phyloP scores from a whole-genome alignment of 768 basidiomycete genomes.

The Boletus reticulatus region DNA sequence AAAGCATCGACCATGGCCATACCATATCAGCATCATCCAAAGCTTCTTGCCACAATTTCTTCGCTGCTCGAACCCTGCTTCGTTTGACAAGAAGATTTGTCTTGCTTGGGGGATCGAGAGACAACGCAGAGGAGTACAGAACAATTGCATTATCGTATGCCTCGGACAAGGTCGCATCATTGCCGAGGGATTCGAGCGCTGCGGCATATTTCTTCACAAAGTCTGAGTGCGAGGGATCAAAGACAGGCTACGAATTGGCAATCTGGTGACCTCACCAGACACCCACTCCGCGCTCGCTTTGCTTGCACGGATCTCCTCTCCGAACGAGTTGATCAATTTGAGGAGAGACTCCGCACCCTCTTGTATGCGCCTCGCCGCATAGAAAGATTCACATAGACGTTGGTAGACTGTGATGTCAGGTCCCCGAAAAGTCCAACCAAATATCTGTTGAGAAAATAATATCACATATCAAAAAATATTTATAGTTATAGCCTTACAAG shows the following conservation, averaged over 20 bases:
- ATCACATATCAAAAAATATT: not conserved
- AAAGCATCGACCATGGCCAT: not conserved
- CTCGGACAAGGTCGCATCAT: slow-evolving; percentile 3
- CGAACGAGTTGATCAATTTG: too few species aligned
- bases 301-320: too few species aligned
- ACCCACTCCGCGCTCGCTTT: too few species aligned
- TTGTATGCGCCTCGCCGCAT: too few species aligned
- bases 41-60: slow-evolving; percentile 13
- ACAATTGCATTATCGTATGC: slow-evolving; percentile 12
- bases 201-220: slow-evolving; percentile 5
- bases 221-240: not conserved
- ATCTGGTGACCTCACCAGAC: too few species aligned
- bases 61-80: slow-evolving; percentile 9
- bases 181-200: slow-evolving; percentile 10
- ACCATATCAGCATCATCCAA: slow-evolving; percentile 13
- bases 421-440: not conserved
- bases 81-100: slow-evolving; percentile 10
- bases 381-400: not conserved
- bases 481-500: not conserved
- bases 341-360: too few species aligned
- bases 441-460: not conserved
- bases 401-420: not conserved
- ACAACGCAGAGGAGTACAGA: slow-evolving; percentile 14
- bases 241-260: too few species aligned
- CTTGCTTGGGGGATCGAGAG: slow-evolving; percentile 3